Conservation (phyloP, 2,329 filamentous ascomycete genomes). For the Scedosporium aurantiacum region DNA sequence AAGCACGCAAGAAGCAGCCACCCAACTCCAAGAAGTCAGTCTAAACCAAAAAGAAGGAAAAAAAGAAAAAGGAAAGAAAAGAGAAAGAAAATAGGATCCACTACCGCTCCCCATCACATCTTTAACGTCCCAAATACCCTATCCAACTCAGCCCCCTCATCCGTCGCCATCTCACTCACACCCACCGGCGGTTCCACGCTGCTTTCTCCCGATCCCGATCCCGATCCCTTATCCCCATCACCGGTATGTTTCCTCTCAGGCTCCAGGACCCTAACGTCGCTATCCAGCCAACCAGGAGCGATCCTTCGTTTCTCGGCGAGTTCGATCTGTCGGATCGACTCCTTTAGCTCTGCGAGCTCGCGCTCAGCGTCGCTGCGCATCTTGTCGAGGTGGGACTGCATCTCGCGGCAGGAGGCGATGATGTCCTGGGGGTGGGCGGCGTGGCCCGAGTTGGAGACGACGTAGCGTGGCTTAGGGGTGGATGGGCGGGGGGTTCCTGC, state of each 20-base stretch:
- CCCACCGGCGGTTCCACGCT: not conserved
- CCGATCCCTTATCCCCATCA: slow-evolving; percentile 10
- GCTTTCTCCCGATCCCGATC: not conserved
- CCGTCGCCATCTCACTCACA: slow-evolving; percentile 14
- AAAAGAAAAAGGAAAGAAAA: too few relatives aligned
- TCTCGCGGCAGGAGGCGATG: slow-evolving; percentile 64
- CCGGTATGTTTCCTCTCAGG: slow-evolving; percentile 42
- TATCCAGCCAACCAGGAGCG: slow-evolving; percentile 73
- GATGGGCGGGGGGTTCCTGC: slow-evolving; percentile 17
- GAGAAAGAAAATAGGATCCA: not conserved
- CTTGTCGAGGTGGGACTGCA: slow-evolving; percentile 64
- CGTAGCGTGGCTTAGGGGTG: slow-evolving; percentile 53
- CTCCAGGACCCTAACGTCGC: slow-evolving; percentile 56
- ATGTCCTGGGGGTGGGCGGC: slow-evolving; percentile 83
- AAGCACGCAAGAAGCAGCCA: not conserved
- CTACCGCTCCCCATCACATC: slow-evolving; percentile 13
- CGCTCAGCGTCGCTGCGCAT: slow-evolving; percentile 57
- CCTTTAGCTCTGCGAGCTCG: slow-evolving; percentile 60
- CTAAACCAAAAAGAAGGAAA: not conserved
- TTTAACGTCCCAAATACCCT: slow-evolving; percentile 42
- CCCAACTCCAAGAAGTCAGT: too few relatives aligned
- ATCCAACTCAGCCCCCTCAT: slow-evolving; percentile 46
- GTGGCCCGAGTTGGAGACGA: slow-evolving; percentile 67
- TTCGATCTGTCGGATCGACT: slow-evolving; percentile 51
- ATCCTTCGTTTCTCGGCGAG: slow-evolving; percentile 69